phyloP scores from a whole-genome alignment of 2,329 filamentous ascomycete genomes.

The Hypoxylon sp. region DNA sequence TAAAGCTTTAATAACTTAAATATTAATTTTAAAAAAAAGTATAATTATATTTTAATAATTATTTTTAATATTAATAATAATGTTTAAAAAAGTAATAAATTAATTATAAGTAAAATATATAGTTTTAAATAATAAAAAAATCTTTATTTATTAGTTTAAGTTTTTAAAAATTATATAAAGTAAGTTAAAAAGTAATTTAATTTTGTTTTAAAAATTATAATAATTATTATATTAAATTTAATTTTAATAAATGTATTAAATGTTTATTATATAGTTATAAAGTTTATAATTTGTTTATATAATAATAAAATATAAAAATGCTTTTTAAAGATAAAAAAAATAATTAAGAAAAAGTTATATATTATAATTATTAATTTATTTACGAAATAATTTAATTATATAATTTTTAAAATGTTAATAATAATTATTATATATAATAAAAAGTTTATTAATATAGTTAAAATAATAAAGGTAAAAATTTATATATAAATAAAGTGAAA shows the following conservation, averaged over 20 bases:
- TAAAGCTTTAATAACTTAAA: background rate
- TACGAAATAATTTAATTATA: background rate
- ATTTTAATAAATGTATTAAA: background rate
- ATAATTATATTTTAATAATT: background rate
- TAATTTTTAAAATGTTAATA: background rate
- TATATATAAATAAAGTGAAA: background rate
- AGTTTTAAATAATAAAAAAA: background rate
- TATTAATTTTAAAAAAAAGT: too few relatives aligned
- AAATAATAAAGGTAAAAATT: background rate
- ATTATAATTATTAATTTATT: background rate
- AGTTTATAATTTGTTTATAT: background rate
- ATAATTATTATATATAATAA: background rate
- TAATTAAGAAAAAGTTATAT: background rate
- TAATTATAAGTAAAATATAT: background rate
- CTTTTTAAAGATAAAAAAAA: background rate
- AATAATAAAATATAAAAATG: background rate
- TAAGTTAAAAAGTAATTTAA: background rate
- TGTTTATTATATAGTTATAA: background rate
- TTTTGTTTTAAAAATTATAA: background rate
- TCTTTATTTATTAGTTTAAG: background rate
- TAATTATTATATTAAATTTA: background rate
- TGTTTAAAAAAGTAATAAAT: background rate
- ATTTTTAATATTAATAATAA: background rate
- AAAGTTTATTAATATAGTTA: background rate
- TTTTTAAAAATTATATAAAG: slow-evolving; percentile 4